Conservation (phyloP, 441 rosid genomes). For the Aleurites moluccanus region DNA sequence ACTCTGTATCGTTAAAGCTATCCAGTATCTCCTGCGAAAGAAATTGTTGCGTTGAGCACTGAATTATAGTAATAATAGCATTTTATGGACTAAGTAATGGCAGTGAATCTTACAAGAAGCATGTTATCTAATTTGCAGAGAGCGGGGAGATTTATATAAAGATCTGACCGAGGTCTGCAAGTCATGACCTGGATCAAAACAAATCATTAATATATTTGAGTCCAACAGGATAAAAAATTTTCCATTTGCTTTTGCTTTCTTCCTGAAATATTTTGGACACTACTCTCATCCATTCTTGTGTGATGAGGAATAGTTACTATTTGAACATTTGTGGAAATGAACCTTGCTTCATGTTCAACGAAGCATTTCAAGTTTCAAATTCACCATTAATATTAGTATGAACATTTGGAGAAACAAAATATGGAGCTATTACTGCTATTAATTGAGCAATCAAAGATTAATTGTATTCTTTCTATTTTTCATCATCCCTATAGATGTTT, state of each 20-base stretch:
- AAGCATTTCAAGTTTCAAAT: conserved; percentile 6
- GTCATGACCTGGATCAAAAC: conserved; percentile 77
- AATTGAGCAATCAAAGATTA: background rate
- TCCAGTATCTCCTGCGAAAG: conserved; percentile 76
- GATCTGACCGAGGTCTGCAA: conserved; percentile 89
- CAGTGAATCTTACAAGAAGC: conserved; percentile 72
- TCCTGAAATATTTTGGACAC: background rate
- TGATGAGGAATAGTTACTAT: background rate
- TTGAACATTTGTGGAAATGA: conserved; percentile 6
- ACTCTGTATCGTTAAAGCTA: conserved; percentile 72
- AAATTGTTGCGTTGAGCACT: conserved; percentile 19
- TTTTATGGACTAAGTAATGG: conserved; percentile 16
- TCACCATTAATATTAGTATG: background rate
- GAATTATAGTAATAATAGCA: background rate
- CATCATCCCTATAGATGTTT: background rate
- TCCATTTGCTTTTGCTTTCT: background rate
- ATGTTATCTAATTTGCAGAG: conserved; percentile 89
- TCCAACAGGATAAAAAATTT: background rate
- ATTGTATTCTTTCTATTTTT: background rate
- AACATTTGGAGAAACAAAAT: background rate
- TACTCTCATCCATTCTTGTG: background rate
- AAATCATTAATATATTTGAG: conserved; percentile 3
- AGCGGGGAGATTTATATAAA: conserved; percentile 84
- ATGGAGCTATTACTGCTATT: background rate
- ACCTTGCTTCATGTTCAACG: background rate